Evolutionary conservation across 208 protist species (phyloP).

Genomic region (Leishmania braziliensis): DNA sequence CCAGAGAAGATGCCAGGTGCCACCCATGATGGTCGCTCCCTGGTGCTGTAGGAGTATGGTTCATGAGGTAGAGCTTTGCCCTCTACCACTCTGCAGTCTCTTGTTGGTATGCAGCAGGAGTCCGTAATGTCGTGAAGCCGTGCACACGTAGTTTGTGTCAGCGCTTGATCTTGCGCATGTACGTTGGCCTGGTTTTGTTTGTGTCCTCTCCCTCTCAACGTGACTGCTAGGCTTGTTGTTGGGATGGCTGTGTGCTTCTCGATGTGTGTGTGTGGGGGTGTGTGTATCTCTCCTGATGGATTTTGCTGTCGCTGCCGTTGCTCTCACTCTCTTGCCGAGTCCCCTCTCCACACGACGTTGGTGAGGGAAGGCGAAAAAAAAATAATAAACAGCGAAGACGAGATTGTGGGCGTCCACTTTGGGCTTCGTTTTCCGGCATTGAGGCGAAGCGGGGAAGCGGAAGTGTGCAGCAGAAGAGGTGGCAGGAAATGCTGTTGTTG

Average conservation of each 20-base stretch:
- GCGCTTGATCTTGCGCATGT: neutral
- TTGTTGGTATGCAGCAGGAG: neutral
- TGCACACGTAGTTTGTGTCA: neutral
- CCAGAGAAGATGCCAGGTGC: constrained; percentile 60
- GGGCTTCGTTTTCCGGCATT: neutral
- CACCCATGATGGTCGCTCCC: constrained; percentile 79
- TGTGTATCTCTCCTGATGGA: neutral
- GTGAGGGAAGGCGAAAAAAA: neutral
- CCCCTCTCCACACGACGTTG: neutral
- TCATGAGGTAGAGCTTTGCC: neutral
- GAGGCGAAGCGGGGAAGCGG: neutral
- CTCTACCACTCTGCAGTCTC: neutral
- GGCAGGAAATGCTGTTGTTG: neutral
- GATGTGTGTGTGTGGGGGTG: neutral
- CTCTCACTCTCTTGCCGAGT: neutral
- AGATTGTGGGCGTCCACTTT: neutral
- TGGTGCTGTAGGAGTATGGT: constrained; percentile 58
- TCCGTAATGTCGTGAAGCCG: neutral
- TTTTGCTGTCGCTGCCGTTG: neutral
- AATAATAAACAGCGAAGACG: neutral
- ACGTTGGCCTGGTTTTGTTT: neutral
- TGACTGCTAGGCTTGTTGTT: neutral
- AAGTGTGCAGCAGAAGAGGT: neutral
- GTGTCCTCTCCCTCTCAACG: neutral
- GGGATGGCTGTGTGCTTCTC: neutral